A percentile compares a stretch with the other conserved stretches of the same genome.
phyloP scores from a whole-genome alignment of 106 monocot genomes.

The Gastrodia elata region DNA sequence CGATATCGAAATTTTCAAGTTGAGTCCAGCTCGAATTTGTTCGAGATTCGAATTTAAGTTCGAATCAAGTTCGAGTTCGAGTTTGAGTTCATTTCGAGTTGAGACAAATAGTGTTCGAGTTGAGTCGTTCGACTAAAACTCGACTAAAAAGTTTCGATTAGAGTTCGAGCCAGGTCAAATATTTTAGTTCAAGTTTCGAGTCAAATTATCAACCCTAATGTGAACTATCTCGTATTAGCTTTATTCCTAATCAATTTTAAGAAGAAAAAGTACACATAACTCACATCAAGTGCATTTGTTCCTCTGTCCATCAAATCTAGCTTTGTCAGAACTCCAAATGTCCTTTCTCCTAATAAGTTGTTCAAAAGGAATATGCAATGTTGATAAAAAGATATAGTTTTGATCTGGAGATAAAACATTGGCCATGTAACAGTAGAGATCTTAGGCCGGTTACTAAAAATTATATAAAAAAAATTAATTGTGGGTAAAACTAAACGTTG shows the following conservation, averaged over 20 bases:
- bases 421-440: neutral
- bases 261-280: conserved; percentile 3
- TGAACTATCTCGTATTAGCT: neutral
- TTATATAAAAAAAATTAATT: neutral
- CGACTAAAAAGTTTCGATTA: no score
- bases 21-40: no score
- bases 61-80: no score
- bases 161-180: no score
- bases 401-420: neutral
- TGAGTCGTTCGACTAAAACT: no score
- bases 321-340: conserved; percentile 62
- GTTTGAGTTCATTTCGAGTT: no score
- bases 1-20: no score
- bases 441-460: neutral
- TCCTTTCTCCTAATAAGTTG: conserved; percentile 40
- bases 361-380: neutral
- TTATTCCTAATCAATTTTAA: neutral
- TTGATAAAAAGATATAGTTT: neutral
- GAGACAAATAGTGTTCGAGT: no score
- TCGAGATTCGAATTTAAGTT: no score
- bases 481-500: neutral
- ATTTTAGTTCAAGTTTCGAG: no score
- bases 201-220: no score
- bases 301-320: conserved; percentile 68
- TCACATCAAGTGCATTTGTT: conserved; percentile 59